These are phyloP conservation scores for Chlorella sorokiniana DNA, from an alignment of 139 green algal genomes.

Conservation along the genomic window DNA sequence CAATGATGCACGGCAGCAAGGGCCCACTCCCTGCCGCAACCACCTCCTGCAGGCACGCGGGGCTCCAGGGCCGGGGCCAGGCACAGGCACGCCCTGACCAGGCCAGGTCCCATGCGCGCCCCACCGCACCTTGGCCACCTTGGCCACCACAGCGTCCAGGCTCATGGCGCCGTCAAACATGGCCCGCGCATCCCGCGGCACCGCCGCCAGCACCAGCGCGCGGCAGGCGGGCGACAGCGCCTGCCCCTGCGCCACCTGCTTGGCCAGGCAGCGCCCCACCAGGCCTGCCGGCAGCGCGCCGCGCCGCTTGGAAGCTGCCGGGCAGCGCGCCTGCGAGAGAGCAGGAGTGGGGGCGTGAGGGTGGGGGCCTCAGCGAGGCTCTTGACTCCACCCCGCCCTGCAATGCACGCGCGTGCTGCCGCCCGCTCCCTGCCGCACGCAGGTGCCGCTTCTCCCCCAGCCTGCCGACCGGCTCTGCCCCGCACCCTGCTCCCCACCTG, in stretches of 20 bases:
- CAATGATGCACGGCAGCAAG: no score
- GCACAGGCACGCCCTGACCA: not conserved
- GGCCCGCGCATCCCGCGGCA: conserved; percentile 35
- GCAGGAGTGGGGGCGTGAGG: not conserved
- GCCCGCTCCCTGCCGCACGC: not conserved
- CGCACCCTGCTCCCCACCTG: no score
- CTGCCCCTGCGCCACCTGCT: conserved; percentile 49
- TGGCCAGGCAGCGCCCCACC: conserved; percentile 78
- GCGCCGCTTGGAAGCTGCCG: conserved; percentile 51
- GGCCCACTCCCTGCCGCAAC: no score
- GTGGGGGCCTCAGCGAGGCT: not conserved
- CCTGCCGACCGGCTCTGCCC: no score
- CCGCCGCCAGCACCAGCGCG: conserved; percentile 72
- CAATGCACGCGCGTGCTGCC: not conserved
- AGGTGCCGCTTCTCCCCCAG: no score
- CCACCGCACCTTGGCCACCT: conserved; percentile 15
- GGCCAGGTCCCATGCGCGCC: no score
- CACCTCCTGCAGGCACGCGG: no score
- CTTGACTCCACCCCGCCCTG: not conserved
- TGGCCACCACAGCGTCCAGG: conserved; percentile 3
- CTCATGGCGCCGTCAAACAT: conserved; percentile 23
- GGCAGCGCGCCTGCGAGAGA: conserved; percentile 2
- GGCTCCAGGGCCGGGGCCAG: no score
- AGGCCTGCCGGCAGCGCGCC: conserved; percentile 57
- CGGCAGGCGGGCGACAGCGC: conserved; percentile 50